phyloP scores from a whole-genome alignment of 2,329 filamentous ascomycete genomes.

The Didymella pinodella region DNA sequence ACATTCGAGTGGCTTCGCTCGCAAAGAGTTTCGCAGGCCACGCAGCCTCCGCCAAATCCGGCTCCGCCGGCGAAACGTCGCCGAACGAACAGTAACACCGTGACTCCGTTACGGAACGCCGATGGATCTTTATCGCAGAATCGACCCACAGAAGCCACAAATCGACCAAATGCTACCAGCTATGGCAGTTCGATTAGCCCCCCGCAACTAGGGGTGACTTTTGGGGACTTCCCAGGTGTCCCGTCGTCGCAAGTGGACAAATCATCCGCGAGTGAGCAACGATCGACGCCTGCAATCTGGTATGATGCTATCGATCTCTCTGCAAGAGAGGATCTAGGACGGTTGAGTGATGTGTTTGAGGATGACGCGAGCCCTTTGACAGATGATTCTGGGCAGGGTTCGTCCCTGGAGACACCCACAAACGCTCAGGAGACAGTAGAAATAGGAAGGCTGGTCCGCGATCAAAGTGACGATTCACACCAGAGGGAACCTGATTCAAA shows the following conservation, averaged over 20 bases:
- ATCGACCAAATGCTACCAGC: conserved; percentile 12
- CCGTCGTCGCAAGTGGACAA: conserved; percentile 23
- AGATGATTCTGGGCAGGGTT: conserved; percentile 37
- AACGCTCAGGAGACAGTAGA: conserved; percentile 24
- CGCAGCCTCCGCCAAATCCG: conserved; percentile 30
- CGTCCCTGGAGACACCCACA: conserved; percentile 40
- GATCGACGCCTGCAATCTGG: conserved; percentile 8
- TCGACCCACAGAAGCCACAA: conserved; percentile 6
- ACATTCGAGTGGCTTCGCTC: conserved; percentile 56
- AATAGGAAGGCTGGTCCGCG: background rate
- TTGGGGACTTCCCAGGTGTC: conserved; percentile 40
- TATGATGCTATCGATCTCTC: conserved; percentile 9
- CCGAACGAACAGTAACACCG: conserved; percentile 34
- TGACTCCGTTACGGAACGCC: conserved; percentile 4
- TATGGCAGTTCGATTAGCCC: conserved; percentile 18
- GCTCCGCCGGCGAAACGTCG: conserved; percentile 42
- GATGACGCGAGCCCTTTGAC: conserved; percentile 24
- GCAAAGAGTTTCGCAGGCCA: conserved; percentile 43
- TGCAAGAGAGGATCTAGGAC: conserved; percentile 1
- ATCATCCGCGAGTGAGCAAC: conserved; percentile 8
- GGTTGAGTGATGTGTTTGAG: conserved; percentile 24
- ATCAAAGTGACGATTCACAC: background rate
- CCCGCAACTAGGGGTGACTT: conserved; percentile 36
- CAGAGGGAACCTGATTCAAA: conserved; percentile 14
- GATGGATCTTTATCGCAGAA: conserved; percentile 8